Evolutionary conservation across 2,329 filamentous ascomycete species (phyloP).

Genomic region (Cladophialophora carrionii): DNA sequence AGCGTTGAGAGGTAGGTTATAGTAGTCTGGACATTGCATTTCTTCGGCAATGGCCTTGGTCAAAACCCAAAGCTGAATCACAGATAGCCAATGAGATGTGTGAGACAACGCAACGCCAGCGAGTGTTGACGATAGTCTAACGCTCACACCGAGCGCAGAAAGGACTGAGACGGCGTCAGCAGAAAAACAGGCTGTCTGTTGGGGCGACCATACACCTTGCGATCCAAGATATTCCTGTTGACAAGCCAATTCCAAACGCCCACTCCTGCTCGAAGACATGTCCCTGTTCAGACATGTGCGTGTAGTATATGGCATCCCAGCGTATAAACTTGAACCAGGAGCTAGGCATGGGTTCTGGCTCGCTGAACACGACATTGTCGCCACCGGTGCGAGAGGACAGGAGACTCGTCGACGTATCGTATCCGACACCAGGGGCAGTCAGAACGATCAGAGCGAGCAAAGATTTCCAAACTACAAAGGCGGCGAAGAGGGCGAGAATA

Average conservation of each 20-base stretch:
- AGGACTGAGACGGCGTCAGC: slow-evolving; percentile 18
- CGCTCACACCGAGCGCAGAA: not conserved
- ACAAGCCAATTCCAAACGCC: slow-evolving; percentile 64
- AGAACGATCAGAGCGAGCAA: slow-evolving; percentile 56
- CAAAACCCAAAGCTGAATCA: slow-evolving; percentile 62
- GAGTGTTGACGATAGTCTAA: slow-evolving; percentile 41
- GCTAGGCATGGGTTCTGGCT: slow-evolving; percentile 33
- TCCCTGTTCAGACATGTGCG: slow-evolving; percentile 57
- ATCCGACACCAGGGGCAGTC: slow-evolving; percentile 61
- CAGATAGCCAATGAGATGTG: slow-evolving; percentile 74
- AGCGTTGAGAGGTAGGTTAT: slow-evolving; percentile 66
- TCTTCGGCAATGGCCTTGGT: slow-evolving; percentile 27
- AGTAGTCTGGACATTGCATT: slow-evolving; percentile 42
- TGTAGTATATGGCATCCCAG: slow-evolving; percentile 68
- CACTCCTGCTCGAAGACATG: slow-evolving; percentile 67
- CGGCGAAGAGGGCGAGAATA: slow-evolving; percentile 14
- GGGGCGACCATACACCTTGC: slow-evolving; percentile 31
- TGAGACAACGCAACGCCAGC: slow-evolving; percentile 71
- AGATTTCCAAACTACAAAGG: slow-evolving; percentile 61
- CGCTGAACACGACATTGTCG: not conserved
- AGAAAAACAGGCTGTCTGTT: not conserved
- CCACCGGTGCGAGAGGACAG: slow-evolving; percentile 41
- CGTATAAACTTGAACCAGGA: slow-evolving; percentile 54
- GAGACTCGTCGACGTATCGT: slow-evolving; percentile 65
- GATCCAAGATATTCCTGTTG: slow-evolving; percentile 26